Percentiles rank a stretch among this genome's conserved stretches.
Conservation (phyloP, 805 yeast species). For the Candida boidinii region DNA sequence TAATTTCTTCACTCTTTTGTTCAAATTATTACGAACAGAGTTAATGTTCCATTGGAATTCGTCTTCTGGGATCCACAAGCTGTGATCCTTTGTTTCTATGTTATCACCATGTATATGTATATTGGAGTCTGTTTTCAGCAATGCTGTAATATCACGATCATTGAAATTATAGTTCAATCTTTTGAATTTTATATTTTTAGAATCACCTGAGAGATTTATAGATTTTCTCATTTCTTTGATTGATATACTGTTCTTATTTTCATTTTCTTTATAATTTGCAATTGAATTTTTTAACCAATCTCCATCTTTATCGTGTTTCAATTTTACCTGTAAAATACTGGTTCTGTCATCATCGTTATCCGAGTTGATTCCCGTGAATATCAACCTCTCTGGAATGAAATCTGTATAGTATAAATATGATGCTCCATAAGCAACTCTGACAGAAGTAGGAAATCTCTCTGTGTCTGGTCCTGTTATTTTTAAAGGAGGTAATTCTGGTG, state of each 20-base stretch:
- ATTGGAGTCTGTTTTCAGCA: no score
- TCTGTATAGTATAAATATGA: slow-evolving; percentile 23
- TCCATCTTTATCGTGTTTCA: neutral
- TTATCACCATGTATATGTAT: no score
- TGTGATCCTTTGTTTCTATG: no score
- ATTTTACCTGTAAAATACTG: neutral
- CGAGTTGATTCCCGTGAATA: slow-evolving; percentile 17
- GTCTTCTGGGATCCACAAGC: neutral
- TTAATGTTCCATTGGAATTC: slow-evolving; percentile 7
- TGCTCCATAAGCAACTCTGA: slow-evolving; percentile 25
- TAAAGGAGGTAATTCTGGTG: slow-evolving; percentile 15
- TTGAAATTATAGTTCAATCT: no score
- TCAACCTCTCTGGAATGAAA: slow-evolving; percentile 24
- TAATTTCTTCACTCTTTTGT: neutral
- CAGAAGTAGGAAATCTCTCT: slow-evolving; percentile 18
- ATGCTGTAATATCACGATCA: no score
- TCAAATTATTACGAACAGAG: neutral
- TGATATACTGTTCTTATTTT: no score
- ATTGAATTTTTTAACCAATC: no score
- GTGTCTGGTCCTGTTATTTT: slow-evolving; percentile 17
- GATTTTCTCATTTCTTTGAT: no score
- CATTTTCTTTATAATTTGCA: no score
- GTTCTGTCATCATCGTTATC: neutral
- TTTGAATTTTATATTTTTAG: no score
- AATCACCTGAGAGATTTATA: no score